phyloP scores from a whole-genome alignment of 768 basidiomycete species.

The Russula sp. region DNA sequence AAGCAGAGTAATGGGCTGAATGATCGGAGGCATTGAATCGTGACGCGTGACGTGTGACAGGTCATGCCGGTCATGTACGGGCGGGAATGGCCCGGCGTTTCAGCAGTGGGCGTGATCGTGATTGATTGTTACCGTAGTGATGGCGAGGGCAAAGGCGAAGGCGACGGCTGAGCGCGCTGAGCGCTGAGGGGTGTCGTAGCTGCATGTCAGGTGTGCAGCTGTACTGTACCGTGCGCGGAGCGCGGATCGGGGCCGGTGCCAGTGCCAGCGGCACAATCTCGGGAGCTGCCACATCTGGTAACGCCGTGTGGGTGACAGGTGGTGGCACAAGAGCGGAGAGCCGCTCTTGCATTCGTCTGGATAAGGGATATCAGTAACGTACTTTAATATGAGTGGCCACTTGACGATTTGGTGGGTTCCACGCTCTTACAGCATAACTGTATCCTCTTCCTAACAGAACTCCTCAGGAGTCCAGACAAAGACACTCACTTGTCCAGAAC shows the following conservation, averaged over 20 bases:
- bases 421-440: neutral
- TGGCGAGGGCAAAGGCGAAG: neutral
- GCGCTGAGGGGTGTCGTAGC: neutral
- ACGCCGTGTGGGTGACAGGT: no score
- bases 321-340: no score
- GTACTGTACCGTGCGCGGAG: neutral
- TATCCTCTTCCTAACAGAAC: neutral
- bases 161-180: no score
- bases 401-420: constrained; percentile 51
- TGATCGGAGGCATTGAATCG: constrained; percentile 17
- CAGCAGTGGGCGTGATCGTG: constrained; percentile 15
- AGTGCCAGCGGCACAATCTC: constrained; percentile 11
- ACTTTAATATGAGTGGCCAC: no score
- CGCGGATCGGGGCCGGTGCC: constrained; percentile 3
- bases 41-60: no score
- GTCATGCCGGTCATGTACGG: constrained; percentile 17
- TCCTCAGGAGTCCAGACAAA: constrained; percentile 50
- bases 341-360: no score
- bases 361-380: no score
- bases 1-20: constrained; percentile 14
- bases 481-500: constrained; percentile 63
- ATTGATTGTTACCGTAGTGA: constrained; percentile 9
- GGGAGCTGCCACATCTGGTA: no score
- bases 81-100: constrained; percentile 13
- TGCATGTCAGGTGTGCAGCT: neutral